Percentiles rank a stretch among this genome's conserved stretches.
Conservation (phyloP, 2,329 filamentous ascomycete species). For the Tolypocladium sp. region DNA sequence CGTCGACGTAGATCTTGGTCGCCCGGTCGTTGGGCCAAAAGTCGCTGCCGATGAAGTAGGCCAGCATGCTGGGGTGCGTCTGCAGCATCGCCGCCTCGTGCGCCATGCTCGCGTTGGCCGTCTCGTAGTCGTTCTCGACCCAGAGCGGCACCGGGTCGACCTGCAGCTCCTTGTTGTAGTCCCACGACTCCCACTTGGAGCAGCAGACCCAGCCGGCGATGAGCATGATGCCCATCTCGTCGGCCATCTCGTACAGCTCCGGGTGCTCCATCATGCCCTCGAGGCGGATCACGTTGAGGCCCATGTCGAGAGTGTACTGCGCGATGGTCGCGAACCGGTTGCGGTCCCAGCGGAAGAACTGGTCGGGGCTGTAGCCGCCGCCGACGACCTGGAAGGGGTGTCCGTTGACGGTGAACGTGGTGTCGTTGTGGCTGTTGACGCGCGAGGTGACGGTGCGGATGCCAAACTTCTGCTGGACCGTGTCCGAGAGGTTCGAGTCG, state of each 20-base stretch:
- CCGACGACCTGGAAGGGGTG: conserved; percentile 51
- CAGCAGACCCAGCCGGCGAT: conserved; percentile 59
- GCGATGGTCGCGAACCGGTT: conserved; percentile 38
- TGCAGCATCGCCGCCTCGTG: conserved; percentile 54
- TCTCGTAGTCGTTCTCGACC: conserved; percentile 43
- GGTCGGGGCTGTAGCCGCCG: conserved; percentile 50
- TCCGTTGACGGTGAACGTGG: conserved; percentile 45
- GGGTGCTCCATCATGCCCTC: conserved; percentile 58
- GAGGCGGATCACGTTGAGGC: conserved; percentile 53
- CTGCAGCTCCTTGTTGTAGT: conserved; percentile 44
- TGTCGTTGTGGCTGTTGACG: conserved; percentile 44
- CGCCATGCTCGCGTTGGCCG: conserved; percentile 43
- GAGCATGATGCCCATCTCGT: conserved; percentile 51
- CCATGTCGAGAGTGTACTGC: conserved; percentile 47
- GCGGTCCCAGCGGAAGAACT: conserved; percentile 49
- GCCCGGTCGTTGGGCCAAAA: conserved; percentile 53
- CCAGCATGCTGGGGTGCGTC: conserved; percentile 47
- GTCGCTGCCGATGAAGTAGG: conserved; percentile 52
- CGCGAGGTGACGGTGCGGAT: conserved; percentile 33
- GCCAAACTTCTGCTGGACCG: conserved; percentile 15
- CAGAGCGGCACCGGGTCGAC: conserved; percentile 30
- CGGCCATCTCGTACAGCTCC: conserved; percentile 48
- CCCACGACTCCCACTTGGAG: conserved; percentile 59
- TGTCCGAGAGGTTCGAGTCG: conserved; percentile 18
- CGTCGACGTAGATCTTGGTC: conserved; percentile 40